A percentile compares a stretch with the other conserved stretches of the same genome.
Conservation (phyloP, 352 stramenopile genomes). For the Saprolegnia diclina region DNA sequence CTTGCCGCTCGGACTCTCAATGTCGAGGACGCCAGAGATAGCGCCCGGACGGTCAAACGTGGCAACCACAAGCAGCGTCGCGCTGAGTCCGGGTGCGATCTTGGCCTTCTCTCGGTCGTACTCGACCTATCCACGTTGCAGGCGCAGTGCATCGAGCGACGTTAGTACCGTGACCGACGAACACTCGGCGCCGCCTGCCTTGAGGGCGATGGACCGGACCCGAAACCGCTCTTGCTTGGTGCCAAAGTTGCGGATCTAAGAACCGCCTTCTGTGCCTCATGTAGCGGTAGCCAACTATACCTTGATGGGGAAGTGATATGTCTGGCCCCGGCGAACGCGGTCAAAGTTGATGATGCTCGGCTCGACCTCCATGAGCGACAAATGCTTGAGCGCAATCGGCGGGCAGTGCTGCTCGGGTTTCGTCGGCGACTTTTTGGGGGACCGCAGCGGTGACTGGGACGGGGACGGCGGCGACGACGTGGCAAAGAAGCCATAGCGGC, state of each 20-base stretch:
- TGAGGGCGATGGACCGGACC: constrained; percentile 42
- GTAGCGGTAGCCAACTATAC: not conserved
- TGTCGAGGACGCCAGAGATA: constrained; percentile 36
- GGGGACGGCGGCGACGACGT: not conserved
- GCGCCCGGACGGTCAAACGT: constrained; percentile 52
- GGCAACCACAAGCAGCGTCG: constrained; percentile 53
- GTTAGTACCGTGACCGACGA: constrained; percentile 35
- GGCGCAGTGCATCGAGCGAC: not conserved
- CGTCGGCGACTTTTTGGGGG: not conserved
- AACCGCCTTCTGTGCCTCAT: constrained; percentile 11
- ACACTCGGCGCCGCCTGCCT: constrained; percentile 37
- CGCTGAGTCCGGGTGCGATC: constrained; percentile 48
- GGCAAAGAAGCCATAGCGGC: not conserved
- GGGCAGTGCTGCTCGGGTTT: not conserved
- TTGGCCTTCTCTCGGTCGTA: constrained; percentile 57
- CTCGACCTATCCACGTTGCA: constrained; percentile 26
- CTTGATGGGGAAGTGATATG: constrained; percentile 21
- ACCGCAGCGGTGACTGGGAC: not conserved
- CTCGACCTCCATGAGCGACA: constrained; percentile 9
- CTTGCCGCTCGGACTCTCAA: constrained; percentile 36
- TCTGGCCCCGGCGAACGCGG: not conserved
- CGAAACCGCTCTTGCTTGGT: constrained; percentile 62
- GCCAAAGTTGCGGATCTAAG: constrained; percentile 45
- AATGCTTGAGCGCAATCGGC: not conserved
- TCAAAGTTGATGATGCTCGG: constrained; percentile 25